A percentile compares a stretch with the other conserved stretches of the same genome.
phyloP scores from a whole-genome alignment of 257 asterid species.

The Fraxinus pennsylvanica region DNA sequence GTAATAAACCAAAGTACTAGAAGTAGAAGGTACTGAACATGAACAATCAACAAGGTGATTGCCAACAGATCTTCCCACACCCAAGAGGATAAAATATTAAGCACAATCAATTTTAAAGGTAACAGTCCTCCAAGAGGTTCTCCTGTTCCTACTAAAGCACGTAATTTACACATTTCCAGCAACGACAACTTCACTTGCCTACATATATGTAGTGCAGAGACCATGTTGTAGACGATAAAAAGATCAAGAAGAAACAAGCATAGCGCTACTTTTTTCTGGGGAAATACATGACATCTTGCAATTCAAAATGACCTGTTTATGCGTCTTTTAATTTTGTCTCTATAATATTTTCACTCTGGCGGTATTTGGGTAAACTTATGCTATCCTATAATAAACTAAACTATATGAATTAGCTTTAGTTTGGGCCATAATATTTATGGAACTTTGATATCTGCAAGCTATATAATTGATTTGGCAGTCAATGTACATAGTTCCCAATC shows the following conservation, averaged over 20 bases:
- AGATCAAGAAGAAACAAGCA: not conserved
- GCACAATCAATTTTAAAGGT: not conserved
- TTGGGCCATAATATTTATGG: not conserved
- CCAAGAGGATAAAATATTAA: not conserved
- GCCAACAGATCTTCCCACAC: not conserved
- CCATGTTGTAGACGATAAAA: not conserved
- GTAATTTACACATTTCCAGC: not conserved
- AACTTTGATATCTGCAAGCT: not conserved
- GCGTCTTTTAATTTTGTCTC: not conserved
- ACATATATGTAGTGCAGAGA: not conserved
- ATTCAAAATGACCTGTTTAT: not conserved
- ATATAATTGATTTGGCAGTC: not conserved
- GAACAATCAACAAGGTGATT: not conserved
- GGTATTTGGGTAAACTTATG: not conserved
- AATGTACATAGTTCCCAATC: not conserved
- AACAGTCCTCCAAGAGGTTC: not conserved
- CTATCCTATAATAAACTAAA: not conserved
- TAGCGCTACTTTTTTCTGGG: not conserved
- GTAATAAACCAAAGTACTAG: not conserved
- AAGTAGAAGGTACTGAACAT: conserved; percentile 5
- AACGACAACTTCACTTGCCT: not conserved
- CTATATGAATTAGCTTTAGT: not conserved
- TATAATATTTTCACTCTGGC: not conserved
- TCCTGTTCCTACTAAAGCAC: not conserved
- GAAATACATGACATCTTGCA: not conserved